Conservation (phyloP, 768 basidiomycete species). For the Coprinopsis strossmayeri region DNA sequence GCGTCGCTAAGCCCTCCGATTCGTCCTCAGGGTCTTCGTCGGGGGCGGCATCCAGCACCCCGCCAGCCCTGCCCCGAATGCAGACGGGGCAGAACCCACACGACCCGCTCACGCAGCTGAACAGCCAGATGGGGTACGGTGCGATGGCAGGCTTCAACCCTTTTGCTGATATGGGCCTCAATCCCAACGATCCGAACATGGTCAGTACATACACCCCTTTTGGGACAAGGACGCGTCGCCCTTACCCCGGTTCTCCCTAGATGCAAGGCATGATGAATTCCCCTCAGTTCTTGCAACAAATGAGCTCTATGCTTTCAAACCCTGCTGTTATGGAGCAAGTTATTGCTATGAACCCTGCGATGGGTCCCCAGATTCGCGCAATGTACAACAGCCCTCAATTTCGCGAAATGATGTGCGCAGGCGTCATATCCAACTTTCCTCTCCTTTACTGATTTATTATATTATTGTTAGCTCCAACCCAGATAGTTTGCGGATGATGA, state of each 20-base stretch:
- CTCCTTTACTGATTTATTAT: too few species aligned
- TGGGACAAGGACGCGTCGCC: not conserved
- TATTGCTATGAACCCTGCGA: constrained; percentile 71
- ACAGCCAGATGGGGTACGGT: constrained; percentile 72
- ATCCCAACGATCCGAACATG: constrained; percentile 92
- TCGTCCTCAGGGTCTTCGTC: constrained; percentile 25
- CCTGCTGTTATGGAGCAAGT: constrained; percentile 87
- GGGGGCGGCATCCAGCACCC: constrained; percentile 14
- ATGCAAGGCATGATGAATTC: constrained; percentile 82
- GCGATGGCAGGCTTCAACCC: constrained; percentile 86
- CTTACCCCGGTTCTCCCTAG: constrained; percentile 26
- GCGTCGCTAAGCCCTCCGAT: constrained; percentile 45
- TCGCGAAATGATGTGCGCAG: constrained; percentile 64
- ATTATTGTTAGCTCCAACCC: constrained; percentile 59
- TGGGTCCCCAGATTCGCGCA: constrained; percentile 77
- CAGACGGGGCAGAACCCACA: constrained; percentile 86
- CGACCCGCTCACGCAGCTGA: constrained; percentile 81
- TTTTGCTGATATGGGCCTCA: constrained; percentile 86
- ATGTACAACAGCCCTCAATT: constrained; percentile 74
- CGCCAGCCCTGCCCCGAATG: constrained; percentile 60
- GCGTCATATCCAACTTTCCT: constrained; percentile 1
- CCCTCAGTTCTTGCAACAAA: constrained; percentile 81
- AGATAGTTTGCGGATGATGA: constrained; percentile 64
- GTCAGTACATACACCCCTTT: constrained; percentile 35
- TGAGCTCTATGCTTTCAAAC: constrained; percentile 81